Base-by-base conservation (phyloP, 2,329 filamentous ascomycete species). In the Aaosphaeria arxii region DNA sequence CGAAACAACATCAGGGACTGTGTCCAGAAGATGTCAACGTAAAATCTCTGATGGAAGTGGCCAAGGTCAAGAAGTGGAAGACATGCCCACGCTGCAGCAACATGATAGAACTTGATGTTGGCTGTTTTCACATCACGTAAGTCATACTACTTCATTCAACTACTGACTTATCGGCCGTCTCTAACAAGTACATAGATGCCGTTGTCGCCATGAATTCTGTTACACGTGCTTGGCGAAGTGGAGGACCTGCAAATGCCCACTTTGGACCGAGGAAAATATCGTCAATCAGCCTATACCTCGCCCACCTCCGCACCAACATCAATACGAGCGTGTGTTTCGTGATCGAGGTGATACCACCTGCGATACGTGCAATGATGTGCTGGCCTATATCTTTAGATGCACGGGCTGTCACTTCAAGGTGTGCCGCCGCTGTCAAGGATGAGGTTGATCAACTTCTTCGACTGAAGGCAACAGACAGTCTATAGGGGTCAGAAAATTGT, bases 201-300 rank as follows among this genome's bases (percentile, higher is more conserved):
- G 43, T 44, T 90, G 87, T 66, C 79, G 80, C 51, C 80, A 84
- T 6, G 76, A 88, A 52, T 89, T 90, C 60, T 90, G 87, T 70
- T 86, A 84, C 57, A 77, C 81, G 5, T 86, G 83, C 58, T 80
- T 80, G 29, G 80, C 77, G 6, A 45, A 42, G n/a, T 62, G 57
- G 59, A 51, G 46, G 48, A 53, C 48, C 9, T 57, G 54, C 46
- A 33, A 41, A 1, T 57, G 54, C 30, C 13, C 33, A 1, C 9
- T 11, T 1, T 53, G 49, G 44, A 47, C 50, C 11, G 49, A 58
- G 40, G 28, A 28, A 29, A 42, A 42, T 17, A 36, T 36, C 4
- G 9, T 36, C 2, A 36, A 36, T 24, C 17, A 24, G 17, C 17
- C 17, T 24, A 24, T 24, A 24, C 17, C 17, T 24, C 17, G 17